Base-by-base conservation (phyloP, 2,329 filamentous ascomycete genomes). In the Incumbomyces lentus region DNA sequence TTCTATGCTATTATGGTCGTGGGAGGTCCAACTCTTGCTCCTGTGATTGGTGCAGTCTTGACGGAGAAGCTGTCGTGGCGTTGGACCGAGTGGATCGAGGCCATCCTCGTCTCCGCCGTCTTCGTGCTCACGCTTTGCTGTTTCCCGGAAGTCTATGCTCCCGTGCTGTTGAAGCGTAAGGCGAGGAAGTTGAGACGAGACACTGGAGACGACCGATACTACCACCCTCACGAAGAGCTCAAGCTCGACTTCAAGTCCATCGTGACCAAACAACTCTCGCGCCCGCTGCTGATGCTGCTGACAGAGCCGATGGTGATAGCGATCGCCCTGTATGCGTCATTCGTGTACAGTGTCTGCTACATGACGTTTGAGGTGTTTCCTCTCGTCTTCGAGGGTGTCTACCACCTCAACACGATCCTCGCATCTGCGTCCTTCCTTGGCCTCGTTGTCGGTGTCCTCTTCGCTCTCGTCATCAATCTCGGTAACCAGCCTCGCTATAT, bases 251-350 rank as follows among this genome's bases (percentile, higher is more conserved):
- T 63, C 18, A 62, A 61, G 18, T 65, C 62, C 35, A 60, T 69
- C 49, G 48, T 70, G 13, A 68, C 63, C 6, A 70, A 70, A 47
- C 64, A 71, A 46, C 58, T 71, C 19, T 59, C 58, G 12, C 64
- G 68, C 1, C 68, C 69, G 0, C 40, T 70, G 2, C 54, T 56
- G 35, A 72, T 75, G 68, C 59, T 74, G 2, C 49, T 63, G 13
- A 70, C 66, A 1, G 69, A 74, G 49, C 70, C 71, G 0, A 72
- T 73, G 56, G 64, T 73, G 10, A 62, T 66, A 1, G 64, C 62
- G 32, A 67, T 73, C 26, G 64, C 68, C 2, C 53, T 70, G 12
- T 71, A 70, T 45, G 65, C 66, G 5, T 64, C 68, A 1, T 71
- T 72, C 49, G 64, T 70, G 18, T 74, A 72, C 47, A 63, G 62